Evolutionary conservation across 1,139 yeast genomes (phyloP), one percentile per base, ranked within the genome.

Genomic region (Debaryomycetaceae sp.): DNA sequence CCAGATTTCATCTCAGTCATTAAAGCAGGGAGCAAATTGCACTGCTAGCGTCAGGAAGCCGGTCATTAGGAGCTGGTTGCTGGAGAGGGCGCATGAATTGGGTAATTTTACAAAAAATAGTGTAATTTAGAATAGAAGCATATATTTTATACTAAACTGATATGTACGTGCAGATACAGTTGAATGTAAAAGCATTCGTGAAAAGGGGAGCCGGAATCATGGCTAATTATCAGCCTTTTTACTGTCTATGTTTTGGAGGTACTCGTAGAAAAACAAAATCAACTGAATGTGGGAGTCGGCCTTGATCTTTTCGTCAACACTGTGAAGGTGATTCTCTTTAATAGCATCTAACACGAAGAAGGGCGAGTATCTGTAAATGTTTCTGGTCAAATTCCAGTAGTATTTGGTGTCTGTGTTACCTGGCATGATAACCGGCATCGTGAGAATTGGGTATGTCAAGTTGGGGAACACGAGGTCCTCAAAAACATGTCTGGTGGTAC

Each of bases 331-430:
- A 30, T 47, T 49, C 14, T 52, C 60, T 19, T 42, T 44, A 35
- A 60, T 38, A n/a, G 46, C 18, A 36, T 55, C 53, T 15, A 34
- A 34, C 15, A 47, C 49, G 26, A 51, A 51, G 38, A 50, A 48
- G 17, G 83, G 86, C 15, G 73, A 57, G 59, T 74, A 83, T 51
- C 96, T 75, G 69, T 73, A 87, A 44, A 89, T 86, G 56, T 85
- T 78, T 40, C 70, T 68, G n/a, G 89, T 77, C 55, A 88, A 69
- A 38, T 70, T 62, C 91, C 94, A 86, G 64, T 85, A 87, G 56
- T 79, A 76, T 55, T 78, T 76, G 6, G 96, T 87, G 58, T 88
- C 96, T 2, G 96, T 88, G 61, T 87, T 88, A 26, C 87, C 96
- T 5, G 87, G 73, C 79, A 85, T 77, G 38, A 86, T 56, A 15